These are phyloP conservation scores for Begonia masoniana DNA, from an alignment of 306 rosid genomes.

Conservation along the genomic window DNA sequence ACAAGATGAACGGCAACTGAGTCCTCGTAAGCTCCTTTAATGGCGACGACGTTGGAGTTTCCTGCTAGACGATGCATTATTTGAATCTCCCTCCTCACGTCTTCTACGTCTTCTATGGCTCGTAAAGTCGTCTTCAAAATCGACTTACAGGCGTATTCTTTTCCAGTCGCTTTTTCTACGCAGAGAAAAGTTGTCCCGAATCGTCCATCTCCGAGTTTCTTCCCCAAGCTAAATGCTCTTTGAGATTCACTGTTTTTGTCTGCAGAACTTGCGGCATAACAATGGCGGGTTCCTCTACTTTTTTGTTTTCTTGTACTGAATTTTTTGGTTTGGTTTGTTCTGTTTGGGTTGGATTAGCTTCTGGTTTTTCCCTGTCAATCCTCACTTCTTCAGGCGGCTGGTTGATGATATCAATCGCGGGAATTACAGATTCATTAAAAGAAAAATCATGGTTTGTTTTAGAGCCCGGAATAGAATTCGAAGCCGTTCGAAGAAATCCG, in stretches of 20 bases:
- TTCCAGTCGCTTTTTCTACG: conserved; percentile 29
- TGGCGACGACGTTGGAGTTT: conserved; percentile 28
- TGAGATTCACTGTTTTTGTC: conserved; percentile 40
- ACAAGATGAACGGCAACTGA: conserved; percentile 39
- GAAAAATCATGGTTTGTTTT: too few relatives aligned
- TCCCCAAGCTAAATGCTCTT: conserved; percentile 10
- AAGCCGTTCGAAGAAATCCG: too few relatives aligned
- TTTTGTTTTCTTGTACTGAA: too few relatives aligned
- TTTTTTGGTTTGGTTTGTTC: too few relatives aligned
- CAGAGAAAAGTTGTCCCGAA: conserved; percentile 65
- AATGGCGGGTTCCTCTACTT: too few relatives aligned
- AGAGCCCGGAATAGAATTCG: too few relatives aligned
- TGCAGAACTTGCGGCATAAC: conserved; percentile 16
- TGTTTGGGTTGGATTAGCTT: too few relatives aligned
- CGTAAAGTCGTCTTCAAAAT: conserved; percentile 20
- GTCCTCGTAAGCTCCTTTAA: conserved; percentile 64
- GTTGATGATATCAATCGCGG: too few relatives aligned
- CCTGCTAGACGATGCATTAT: conserved; percentile 77
- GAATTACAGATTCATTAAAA: too few relatives aligned
- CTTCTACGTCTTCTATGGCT: too few relatives aligned
- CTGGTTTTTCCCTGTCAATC: too few relatives aligned
- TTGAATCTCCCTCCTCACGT: conserved; percentile 43
- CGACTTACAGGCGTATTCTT: conserved; percentile 18
- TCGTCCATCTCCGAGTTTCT: conserved; percentile 59
- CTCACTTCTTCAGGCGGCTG: too few relatives aligned